phyloP scores from a whole-genome alignment of 148 eudicot species.

The Agrostemma githago region DNA sequence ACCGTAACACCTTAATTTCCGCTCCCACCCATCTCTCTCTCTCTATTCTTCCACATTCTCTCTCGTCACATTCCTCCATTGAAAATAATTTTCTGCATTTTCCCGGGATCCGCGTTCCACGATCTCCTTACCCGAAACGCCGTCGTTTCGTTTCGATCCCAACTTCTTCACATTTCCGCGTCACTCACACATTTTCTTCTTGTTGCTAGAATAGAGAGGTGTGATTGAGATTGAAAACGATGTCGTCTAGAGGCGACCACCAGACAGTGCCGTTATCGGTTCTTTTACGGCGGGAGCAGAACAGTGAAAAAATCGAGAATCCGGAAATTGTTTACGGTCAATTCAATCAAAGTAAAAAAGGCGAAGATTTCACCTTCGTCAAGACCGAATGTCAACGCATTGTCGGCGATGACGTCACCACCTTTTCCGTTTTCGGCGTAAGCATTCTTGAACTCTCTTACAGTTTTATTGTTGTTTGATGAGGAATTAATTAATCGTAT shows the following conservation, averaged over 20 bases:
- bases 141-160: constrained; percentile 20
- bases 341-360: constrained; percentile 83
- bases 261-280: constrained; percentile 83
- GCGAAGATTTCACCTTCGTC: constrained; percentile 79
- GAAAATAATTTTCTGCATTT: constrained; percentile 32
- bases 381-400: constrained; percentile 84
- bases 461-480: neutral
- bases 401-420: constrained; percentile 80
- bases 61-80: constrained; percentile 16
- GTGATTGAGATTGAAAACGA: constrained; percentile 18
- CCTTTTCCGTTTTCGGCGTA: constrained; percentile 91
- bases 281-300: constrained; percentile 73
- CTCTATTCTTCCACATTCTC: constrained; percentile 12
- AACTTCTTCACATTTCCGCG: constrained; percentile 3
- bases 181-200: constrained; percentile 1
- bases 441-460: neutral
- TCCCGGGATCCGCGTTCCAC: constrained; percentile 54
- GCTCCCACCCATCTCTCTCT: constrained; percentile 12
- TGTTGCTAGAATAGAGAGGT: constrained; percentile 2
- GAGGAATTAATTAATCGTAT: neutral
- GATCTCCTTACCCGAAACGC: constrained; percentile 2
- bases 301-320: constrained; percentile 77
- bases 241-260: constrained; percentile 86
- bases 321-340: constrained; percentile 71
- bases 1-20: constrained; percentile 33